Base-by-base conservation (phyloP, 2,329 filamentous ascomycete species). In the Sporothrix euskadiensis region DNA sequence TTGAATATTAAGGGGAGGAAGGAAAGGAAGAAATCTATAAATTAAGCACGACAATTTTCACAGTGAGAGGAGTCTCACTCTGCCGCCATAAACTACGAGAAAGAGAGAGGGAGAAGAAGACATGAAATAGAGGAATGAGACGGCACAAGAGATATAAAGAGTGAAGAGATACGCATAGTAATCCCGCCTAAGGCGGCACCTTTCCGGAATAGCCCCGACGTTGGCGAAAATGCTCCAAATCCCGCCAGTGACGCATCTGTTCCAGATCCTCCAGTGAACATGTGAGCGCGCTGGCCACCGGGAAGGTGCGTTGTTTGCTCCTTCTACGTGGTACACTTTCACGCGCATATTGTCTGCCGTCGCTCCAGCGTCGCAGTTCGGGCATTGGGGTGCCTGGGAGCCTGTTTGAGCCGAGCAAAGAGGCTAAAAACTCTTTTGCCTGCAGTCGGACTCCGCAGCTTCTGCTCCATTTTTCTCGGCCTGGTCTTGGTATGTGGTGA, bases 371-470 rank as follows among this genome's bases (percentile, higher is more conserved):
- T 35, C 30, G 56, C 32, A n/a, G n/a, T 41, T 39, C 32, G 32
- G 19, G 35, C 32, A 41, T 16, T 41, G 57, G 32, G 26, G 22
- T 57, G 19, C 9, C 14, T 41, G 56, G 19, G 35, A 26, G 32
- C 39, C 39, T 66, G 16, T 39, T 22, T 69, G 47, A n/a, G 66
- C 30, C 30, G 66, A 69, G 47, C 39, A 68, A 16, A 54, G 30
- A 54, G n/a, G 61, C 61, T 47, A 44, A 22, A 7, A 4, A 12
- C 26, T 26, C 47, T 49, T 8, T 22, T 22, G 8, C 35, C 3
- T 35, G 35, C 35, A 5, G 35, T 54, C 22, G 52, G 2, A 44
- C 19, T 22, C n/a, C 52, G 8, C 52, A 39, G 26, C 16, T 7
- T 16, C 26, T 19, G 14, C 63, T 52, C 63, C 41, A n/a, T 68